Percentiles rank a stretch among this genome's conserved stretches.
phyloP scores from a whole-genome alignment of 108 stramenopile genomes.

The Schizochytrium sp. region DNA sequence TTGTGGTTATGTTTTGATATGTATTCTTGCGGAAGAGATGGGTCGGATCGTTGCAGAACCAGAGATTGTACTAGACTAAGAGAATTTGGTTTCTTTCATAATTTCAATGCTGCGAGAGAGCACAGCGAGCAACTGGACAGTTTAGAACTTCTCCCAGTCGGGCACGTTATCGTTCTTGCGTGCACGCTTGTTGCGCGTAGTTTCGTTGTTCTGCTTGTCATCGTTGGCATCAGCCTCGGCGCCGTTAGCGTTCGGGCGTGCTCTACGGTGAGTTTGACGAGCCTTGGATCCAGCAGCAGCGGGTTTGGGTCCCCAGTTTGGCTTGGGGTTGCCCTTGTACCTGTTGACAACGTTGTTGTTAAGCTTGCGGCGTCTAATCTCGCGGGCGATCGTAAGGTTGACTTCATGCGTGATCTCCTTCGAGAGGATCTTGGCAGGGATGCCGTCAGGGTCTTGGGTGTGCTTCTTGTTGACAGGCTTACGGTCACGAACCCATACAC shows the following conservation, averaged over 20 bases:
- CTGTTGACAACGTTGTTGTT: conserved; percentile 75
- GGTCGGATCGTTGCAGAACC: too few relatives aligned
- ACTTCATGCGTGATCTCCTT: conserved; percentile 78
- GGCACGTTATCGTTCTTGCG: not conserved
- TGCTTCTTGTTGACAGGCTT: conserved; percentile 73
- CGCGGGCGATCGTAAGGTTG: conserved; percentile 79
- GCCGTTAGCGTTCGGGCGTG: not conserved
- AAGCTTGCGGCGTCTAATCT: conserved; percentile 58
- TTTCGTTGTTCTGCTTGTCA: not conserved
- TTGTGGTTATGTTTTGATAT: too few relatives aligned
- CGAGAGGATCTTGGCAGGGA: conserved; percentile 81
- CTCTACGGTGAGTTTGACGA: conserved; percentile 27
- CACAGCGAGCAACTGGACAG: too few relatives aligned
- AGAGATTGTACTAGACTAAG: too few relatives aligned
- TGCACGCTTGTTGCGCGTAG: not conserved
- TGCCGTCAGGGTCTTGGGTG: conserved; percentile 62
- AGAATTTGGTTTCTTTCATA: too few relatives aligned
- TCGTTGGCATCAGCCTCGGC: not conserved
- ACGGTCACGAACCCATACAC: conserved; percentile 85
- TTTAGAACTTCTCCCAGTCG: conserved; percentile 12
- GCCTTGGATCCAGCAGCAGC: conserved; percentile 67
- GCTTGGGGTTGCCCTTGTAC: conserved; percentile 86
- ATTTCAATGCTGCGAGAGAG: not conserved
- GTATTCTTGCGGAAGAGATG: too few relatives aligned
- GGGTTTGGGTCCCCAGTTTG: conserved; percentile 89